Conservation (phyloP, 1,284 basidiomycete genomes). For the Cutaneotrichosporon arboriforme region DNA sequence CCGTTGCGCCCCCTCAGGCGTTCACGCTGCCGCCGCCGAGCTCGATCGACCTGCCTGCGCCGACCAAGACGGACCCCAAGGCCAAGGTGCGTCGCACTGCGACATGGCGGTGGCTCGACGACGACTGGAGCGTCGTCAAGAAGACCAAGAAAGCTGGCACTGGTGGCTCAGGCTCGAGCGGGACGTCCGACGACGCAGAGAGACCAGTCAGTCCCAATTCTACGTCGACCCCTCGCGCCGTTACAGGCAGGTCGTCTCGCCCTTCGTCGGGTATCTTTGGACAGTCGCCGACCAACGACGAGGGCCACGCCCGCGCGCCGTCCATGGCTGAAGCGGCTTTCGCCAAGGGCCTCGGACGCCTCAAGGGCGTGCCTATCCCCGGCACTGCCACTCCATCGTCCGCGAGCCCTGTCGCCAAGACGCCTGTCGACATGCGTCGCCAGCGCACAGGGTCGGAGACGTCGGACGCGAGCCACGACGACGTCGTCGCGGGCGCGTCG, state of each 20-base stretch:
- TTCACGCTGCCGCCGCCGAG: conserved; percentile 47
- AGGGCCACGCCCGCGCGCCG: conserved; percentile 22
- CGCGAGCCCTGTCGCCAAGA: conserved; percentile 14
- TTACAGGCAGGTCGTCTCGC: not conserved
- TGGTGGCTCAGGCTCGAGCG: not conserved
- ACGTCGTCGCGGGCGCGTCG: not conserved
- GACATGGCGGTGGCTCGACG: conserved; percentile 78
- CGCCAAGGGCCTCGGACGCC: conserved; percentile 46
- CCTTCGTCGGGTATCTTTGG: conserved; percentile 20
- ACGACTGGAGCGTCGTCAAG: conserved; percentile 66
- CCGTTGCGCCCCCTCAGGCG: conserved; percentile 52
- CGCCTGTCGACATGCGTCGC: conserved; percentile 5
- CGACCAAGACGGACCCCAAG: conserved; percentile 35
- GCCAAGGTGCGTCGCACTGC: conserved; percentile 61
- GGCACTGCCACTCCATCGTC: conserved; percentile 17
- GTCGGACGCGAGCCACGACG: conserved; percentile 17
- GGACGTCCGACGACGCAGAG: not conserved
- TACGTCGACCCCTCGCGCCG: not conserved
- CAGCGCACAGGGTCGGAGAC: conserved; percentile 12
- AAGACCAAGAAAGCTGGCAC: not conserved
- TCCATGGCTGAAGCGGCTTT: conserved; percentile 48
- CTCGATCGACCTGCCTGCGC: conserved; percentile 49
- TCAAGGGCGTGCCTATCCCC: conserved; percentile 27
- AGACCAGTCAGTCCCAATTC: no score
- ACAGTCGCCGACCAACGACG: conserved; percentile 2